Evolutionary conservation across 352 stramenopile genomes (phyloP), one percentile per base, ranked within the genome.

Genomic region (Ochromonadaceae sp.): DNA sequence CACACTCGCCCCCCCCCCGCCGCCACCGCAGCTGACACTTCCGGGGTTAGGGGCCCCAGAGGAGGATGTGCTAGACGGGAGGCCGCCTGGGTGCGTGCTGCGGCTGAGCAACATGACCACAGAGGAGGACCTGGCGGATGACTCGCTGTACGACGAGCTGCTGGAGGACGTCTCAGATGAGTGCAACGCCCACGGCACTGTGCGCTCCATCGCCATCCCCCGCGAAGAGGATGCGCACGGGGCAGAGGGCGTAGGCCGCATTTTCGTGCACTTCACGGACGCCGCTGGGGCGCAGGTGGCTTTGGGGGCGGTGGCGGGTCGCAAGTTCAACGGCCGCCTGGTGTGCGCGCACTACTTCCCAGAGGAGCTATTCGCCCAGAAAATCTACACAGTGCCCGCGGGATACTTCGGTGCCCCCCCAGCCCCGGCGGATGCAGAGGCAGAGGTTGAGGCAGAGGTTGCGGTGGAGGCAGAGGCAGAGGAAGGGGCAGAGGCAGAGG

Each of bases 101-200:
- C 25, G 36, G 48, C 22, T 63, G 14, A 39, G 20, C 10, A 63
- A 63, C 22, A 63, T 63, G 55, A 28, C 22, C 17, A 63, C 55
- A 22, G 55, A 12, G 2, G 55, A 52, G 40, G 55, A 63, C 14
- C 34, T 63, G 15, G 17, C 22, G 12, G 55, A 63, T 25, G 55
- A 63, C 41, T 7, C 34, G 3, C 4, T 22, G 3, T 63, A 63
- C 30, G 32, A 55, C 2, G 55, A 63, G 55, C 35, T 63, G 10
- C 10, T 50, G 10, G 55, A 63, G 26, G 55, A 63, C 41, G 55
- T 63, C 3, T 26, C 5, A 26, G 40, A 50, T 32, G 55, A 63
- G 31, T 63, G 55, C 25, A 47, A 63, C 38, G 7, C 34, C 12
- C 22, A 63, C 41, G 55, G 55, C 2, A 50, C 38, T 14, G 55